phyloP scores from a whole-genome alignment of 176 grass and related monocot species.

The Hordeum marinum region DNA sequence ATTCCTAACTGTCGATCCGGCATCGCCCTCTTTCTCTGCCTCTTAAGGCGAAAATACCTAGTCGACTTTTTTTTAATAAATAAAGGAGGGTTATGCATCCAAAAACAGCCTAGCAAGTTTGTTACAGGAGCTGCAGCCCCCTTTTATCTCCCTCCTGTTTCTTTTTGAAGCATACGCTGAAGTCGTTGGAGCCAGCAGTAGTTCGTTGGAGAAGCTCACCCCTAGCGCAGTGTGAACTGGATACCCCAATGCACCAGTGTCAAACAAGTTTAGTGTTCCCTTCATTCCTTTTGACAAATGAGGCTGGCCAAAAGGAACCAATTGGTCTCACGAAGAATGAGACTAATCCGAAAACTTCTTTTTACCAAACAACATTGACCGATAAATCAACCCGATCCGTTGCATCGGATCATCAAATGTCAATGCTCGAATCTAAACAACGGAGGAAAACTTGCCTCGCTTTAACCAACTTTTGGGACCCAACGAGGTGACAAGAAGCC shows the following conservation, averaged over 20 bases:
- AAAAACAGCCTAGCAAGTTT: neutral
- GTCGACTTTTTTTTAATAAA: no score
- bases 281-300: neutral
- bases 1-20: no score
- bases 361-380: neutral
- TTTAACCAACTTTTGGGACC: neutral
- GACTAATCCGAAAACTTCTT: neutral
- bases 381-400: neutral
- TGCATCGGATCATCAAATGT: slow-evolving; percentile 14
- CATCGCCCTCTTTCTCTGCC: no score
- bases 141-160: neutral
- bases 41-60: no score
- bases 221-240: neutral
- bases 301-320: neutral
- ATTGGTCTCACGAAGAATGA: neutral
- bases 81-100: no score
- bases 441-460: neutral
- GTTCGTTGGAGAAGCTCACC: neutral
- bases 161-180: neutral
- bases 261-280: neutral
- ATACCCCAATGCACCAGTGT: neutral
- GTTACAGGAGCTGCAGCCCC: neutral
- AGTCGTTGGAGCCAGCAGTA: neutral
- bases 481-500: neutral
- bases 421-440: neutral